Conservation (phyloP, 257 asterid genomes). For the Cordia subcordata region DNA sequence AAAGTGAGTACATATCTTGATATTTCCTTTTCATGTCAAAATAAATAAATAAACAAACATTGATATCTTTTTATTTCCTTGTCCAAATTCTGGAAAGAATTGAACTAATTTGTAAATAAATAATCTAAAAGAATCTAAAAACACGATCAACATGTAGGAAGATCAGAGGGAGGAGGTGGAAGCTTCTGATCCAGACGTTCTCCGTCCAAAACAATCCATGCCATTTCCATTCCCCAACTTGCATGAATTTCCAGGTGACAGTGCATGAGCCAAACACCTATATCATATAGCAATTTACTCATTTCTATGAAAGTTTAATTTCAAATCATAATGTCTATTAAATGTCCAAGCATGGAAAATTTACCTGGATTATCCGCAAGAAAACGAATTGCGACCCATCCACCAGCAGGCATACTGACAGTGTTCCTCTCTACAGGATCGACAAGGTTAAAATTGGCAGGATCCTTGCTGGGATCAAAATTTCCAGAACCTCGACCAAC, state of each 20-base stretch:
- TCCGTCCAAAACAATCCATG: slow-evolving; percentile 63
- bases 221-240: slow-evolving; percentile 75
- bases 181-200: slow-evolving; percentile 45
- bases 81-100: too few species aligned
- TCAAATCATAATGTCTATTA: not conserved
- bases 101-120: too few species aligned
- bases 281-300: not conserved
- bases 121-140: not conserved
- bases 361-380: slow-evolving; percentile 68
- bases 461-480: slow-evolving; percentile 47
- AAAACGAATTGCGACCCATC: slow-evolving; percentile 65
- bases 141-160: slow-evolving; percentile 51
- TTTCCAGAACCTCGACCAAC: slow-evolving; percentile 60
- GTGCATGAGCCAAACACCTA: slow-evolving; percentile 73
- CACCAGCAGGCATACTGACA: slow-evolving; percentile 56
- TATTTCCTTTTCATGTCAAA: too few species aligned
- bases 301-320: not conserved
- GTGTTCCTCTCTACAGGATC: slow-evolving; percentile 70
- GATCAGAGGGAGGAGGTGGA: slow-evolving; percentile 70
- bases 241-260: slow-evolving; percentile 48
- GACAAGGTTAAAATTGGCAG: slow-evolving; percentile 41
- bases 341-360: not conserved
- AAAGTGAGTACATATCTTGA: too few species aligned
- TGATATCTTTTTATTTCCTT: too few species aligned
- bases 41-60: too few species aligned